These are phyloP conservation scores for Ogataea chonburiensis DNA, from an alignment of 805 yeast genomes.

Conservation along the genomic window DNA sequence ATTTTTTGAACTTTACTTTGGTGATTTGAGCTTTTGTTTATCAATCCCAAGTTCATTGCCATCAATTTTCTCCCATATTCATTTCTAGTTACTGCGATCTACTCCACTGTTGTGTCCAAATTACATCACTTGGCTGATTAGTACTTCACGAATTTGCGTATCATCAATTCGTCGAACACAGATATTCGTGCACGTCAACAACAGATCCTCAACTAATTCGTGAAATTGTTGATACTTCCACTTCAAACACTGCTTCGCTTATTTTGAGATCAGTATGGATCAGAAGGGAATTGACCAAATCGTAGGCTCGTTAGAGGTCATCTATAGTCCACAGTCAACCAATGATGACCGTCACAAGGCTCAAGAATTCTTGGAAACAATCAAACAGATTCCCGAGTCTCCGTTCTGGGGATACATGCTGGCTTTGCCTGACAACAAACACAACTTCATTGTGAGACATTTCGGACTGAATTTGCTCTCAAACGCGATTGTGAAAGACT, in stretches of 20 bases:
- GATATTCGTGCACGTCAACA: conserved; percentile 1
- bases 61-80: neutral
- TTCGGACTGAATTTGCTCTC: conserved; percentile 83
- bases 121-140: neutral
- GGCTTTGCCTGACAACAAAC: conserved; percentile 60
- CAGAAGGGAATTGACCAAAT: conserved; percentile 70
- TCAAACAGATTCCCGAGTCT: conserved; percentile 76
- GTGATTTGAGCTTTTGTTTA: conserved; percentile 7
- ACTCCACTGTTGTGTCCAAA: neutral
- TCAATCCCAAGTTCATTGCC: conserved; percentile 2
- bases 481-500: conserved; percentile 60
- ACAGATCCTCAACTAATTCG: neutral
- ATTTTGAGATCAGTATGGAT: too few relatives aligned
- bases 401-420: conserved; percentile 92
- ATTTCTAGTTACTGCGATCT: neutral
- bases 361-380: conserved; percentile 65
- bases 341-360: conserved; percentile 57
- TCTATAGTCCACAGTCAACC: conserved; percentile 63
- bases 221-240: neutral
- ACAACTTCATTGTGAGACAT: conserved; percentile 76
- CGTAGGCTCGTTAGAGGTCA: conserved; percentile 69
- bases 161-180: neutral
- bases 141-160: neutral
- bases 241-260: too few relatives aligned
- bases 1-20: conserved; percentile 8